These are phyloP conservation scores for Coemansia aciculifera DNA, from an alignment of 192 early-diverging fungal genomes.

Conservation along the genomic window DNA sequence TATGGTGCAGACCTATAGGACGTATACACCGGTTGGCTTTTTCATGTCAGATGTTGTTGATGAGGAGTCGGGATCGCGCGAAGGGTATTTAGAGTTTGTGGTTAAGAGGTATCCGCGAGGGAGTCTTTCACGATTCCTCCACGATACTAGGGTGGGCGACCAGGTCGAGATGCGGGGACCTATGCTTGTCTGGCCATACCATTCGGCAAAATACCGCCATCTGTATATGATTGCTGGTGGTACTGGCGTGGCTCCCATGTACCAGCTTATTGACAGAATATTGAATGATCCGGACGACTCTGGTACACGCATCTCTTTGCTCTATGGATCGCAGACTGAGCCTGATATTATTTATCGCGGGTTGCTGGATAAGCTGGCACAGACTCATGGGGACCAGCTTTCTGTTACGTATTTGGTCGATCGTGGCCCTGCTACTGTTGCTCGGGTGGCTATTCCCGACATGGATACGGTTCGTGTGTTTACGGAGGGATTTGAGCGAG, in stretches of 20 bases:
- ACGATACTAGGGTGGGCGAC: constrained; percentile 57
- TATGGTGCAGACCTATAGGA: constrained; percentile 65
- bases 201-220: constrained; percentile 9
- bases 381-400: constrained; percentile 47
- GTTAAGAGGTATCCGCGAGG: constrained; percentile 68
- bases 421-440: constrained; percentile 3
- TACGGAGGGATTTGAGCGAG: constrained; percentile 33
- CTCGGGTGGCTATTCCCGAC: constrained; percentile 17
- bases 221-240: constrained; percentile 67
- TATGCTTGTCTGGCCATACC: constrained; percentile 54
- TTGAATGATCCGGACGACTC: constrained; percentile 48
- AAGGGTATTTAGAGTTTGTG: constrained; percentile 61
- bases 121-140: constrained; percentile 65
- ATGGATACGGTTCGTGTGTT: constrained; percentile 23
- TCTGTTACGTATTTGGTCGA: constrained; percentile 58
- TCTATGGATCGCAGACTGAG: constrained; percentile 40
- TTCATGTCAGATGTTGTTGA: constrained; percentile 32
- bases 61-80: constrained; percentile 23
- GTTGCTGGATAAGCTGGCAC: constrained; percentile 57
- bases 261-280: constrained; percentile 59
- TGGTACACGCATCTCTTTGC: constrained; percentile 30
- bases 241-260: constrained; percentile 77
- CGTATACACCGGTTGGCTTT: constrained; percentile 67
- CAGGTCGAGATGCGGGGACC: constrained; percentile 69
- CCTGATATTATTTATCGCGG: constrained; percentile 59